A percentile compares a stretch with the other conserved stretches of the same genome.
Evolutionary conservation across 2,329 filamentous ascomycete species (phyloP).

Genomic region (Emmonsia crescens): DNA sequence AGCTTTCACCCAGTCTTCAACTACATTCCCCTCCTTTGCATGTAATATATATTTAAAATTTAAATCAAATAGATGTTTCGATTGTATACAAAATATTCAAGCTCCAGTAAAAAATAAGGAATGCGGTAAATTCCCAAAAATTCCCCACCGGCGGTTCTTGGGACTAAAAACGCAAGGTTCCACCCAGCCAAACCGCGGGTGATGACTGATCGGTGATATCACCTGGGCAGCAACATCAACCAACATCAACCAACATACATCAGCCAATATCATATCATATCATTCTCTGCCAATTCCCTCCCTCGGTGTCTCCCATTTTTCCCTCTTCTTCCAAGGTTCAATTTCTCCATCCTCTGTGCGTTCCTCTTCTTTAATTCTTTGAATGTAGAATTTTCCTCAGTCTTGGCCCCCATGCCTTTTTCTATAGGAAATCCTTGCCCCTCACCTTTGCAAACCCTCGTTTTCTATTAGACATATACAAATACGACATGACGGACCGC

Average conservation of each 20-base stretch:
- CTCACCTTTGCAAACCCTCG: neutral
- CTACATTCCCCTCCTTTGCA: neutral
- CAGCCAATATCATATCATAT: neutral
- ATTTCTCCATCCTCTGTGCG: neutral
- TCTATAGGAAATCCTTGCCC: neutral
- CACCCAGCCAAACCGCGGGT: neutral
- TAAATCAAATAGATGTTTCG: neutral
- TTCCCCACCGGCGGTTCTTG: too few species aligned
- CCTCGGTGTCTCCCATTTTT: neutral
- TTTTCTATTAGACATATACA: neutral
- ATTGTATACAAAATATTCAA: neutral
- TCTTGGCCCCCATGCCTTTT: neutral
- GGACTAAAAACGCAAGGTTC: neutral
- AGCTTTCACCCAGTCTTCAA: neutral
- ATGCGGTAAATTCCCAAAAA: neutral
- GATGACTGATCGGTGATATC: neutral
- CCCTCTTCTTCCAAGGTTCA: neutral
- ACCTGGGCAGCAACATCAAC: neutral
- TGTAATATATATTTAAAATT: neutral
- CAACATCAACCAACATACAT: neutral
- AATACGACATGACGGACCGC: slow-evolving; percentile 24
- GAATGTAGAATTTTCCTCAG: neutral
- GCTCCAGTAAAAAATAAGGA: neutral
- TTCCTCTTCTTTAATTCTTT: neutral
- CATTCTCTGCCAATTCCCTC: neutral